Conservation (phyloP, 2,329 filamentous ascomycete species). For the Fusarium beomiforme region DNA sequence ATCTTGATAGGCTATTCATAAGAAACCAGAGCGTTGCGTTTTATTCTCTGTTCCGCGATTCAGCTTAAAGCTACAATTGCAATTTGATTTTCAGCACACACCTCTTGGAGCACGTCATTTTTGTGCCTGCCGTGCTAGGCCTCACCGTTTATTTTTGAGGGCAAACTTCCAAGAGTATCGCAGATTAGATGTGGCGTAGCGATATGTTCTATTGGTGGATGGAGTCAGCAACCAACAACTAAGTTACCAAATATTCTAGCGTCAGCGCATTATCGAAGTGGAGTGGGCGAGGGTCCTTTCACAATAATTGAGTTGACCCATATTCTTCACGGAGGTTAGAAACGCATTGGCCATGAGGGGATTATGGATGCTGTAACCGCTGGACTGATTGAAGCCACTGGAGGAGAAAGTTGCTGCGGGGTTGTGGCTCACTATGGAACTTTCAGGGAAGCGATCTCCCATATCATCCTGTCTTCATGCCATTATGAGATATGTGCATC, state of each 20-base stretch:
- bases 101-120: constrained; percentile 22
- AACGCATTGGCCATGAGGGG: constrained; percentile 34
- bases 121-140: constrained; percentile 1
- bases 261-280: constrained; percentile 24
- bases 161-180: constrained; percentile 6
- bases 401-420: background rate
- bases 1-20: constrained; percentile 1
- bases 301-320: constrained; percentile 25
- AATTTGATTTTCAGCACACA: background rate
- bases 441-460: constrained; percentile 1
- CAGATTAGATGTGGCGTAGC: constrained; percentile 29
- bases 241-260: background rate
- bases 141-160: constrained; percentile 8
- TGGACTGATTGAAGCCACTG: background rate
- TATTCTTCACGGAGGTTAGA: background rate
- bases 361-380: constrained; percentile 16
- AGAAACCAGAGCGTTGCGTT: background rate
- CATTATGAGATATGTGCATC: background rate
- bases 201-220: constrained; percentile 25
- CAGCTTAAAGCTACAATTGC: background rate
- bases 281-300: constrained; percentile 25
- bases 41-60: background rate
- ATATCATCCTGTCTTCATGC: background rate
- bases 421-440: background rate
- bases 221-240: background rate